phyloP scores from a whole-genome alignment of 495 filamentous ascomycete species.

The Entonaema liquescens region DNA sequence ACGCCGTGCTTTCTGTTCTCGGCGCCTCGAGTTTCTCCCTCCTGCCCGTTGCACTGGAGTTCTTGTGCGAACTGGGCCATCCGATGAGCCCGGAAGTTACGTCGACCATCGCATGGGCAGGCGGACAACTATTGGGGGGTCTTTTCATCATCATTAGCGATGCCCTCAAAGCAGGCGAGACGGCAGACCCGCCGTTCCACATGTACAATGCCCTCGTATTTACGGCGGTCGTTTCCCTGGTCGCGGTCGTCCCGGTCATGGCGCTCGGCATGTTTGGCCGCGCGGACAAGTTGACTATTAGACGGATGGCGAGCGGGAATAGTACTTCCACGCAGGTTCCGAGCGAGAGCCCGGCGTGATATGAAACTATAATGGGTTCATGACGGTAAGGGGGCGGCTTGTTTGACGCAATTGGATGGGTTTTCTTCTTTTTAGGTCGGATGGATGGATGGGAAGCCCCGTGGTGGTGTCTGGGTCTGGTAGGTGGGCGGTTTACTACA shows the following conservation, averaged over 20 bases:
- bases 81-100: constrained; percentile 90
- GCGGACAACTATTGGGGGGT: constrained; percentile 80
- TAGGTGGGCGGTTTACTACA: not conserved
- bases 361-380: not conserved
- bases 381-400: not conserved
- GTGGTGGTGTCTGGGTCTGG: not conserved
- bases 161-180: constrained; percentile 70
- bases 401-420: too few relatives aligned
- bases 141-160: constrained; percentile 85
- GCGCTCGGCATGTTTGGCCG: constrained; percentile 72
- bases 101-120: constrained; percentile 81
- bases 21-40: constrained; percentile 84
- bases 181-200: constrained; percentile 66
- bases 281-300: constrained; percentile 57
- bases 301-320: constrained; percentile 60
- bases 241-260: constrained; percentile 71
- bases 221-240: constrained; percentile 72
- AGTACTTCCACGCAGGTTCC: not conserved
- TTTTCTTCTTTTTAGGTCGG: not conserved
- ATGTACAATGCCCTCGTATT: constrained; percentile 83
- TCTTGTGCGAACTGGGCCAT: constrained; percentile 82
- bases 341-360: not conserved
- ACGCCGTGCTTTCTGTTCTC: constrained; percentile 73
- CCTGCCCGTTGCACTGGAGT: constrained; percentile 87
- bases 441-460: not conserved